Base-by-base conservation (phyloP, 2,329 filamentous ascomycete species). In the Fusarium napiforme region DNA sequence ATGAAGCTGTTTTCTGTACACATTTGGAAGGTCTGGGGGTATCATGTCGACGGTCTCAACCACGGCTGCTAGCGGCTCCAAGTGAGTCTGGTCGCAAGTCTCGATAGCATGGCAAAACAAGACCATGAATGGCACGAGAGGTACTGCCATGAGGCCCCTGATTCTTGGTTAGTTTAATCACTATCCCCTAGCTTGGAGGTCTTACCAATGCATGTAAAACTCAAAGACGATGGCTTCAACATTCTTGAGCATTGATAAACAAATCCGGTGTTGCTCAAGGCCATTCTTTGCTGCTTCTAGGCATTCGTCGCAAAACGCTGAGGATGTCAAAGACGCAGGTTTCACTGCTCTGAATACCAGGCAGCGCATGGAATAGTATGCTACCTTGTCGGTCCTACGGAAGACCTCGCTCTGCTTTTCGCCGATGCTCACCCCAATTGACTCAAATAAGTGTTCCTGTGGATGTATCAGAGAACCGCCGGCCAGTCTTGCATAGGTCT, bases 71-170 rank as follows among this genome's bases (percentile, higher is more conserved):
- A 68, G 45, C 2, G 30, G 59, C 21, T 62, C 23, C 6, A 68
- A 11, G 5, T 68, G 65, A 2, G 26, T 15, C 5, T 30, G 40
- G 9, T 53, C n/a, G 19, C 64, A 68, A 4, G 65, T 68, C 32
- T 68, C 65, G 23, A 68, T 67, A 2, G 65, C 55, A 9, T 67
- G 65, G 7, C 65, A 60, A 19, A 68, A 67, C 5, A 67, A 39
- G 1, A 67, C 64, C 7, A 67, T 60, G 7, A 67, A 67, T 3
- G 64, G 64, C 14, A 67, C 46, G 1, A 67, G 7, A 1, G 64
- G 62, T 1, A 67, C 62, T 1, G 64, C 61, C 26, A 67, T 59
- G 4, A 67, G 64, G 0, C 50, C 64, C 64, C 64, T 65, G 4
- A 0, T 6, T 2, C 2, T 3, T 2, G 14, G 10, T 66, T 4